Evolutionary conservation across 2,329 filamentous ascomycete genomes (phyloP), one percentile per base, ranked within the genome.

Genomic region (Trichoderma koningii): DNA sequence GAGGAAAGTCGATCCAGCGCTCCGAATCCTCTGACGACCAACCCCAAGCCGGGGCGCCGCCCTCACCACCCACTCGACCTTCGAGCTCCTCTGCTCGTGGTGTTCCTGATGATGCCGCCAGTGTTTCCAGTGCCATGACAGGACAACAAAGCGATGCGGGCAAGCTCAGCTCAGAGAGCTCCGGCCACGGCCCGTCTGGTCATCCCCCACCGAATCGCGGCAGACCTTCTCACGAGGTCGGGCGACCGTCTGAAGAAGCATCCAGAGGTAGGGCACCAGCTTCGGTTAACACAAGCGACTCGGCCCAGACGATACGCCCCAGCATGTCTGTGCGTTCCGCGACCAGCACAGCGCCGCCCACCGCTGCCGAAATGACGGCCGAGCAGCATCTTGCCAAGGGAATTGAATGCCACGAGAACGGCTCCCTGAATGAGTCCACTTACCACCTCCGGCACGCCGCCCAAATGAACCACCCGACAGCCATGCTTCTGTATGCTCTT

Each of bases 361-460:
- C 85, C 5, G 81, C 86, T 48, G 84, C 87, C 2, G 90, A 93
- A 38, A 87, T 92, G 73, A 89, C 91, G 3, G 83, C 92, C 0
- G 93, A 98, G 69, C 90, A 98, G 66, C 94, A 99, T 74, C 86
- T 98, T 52, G 85, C 89, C 30, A 95, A 94, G 78, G 95, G 92
- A 9, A 95, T 99, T 65, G 88, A 92, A 67, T 89, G 92, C 66
- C 95, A 99, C 73, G 92, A 97, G 74, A 87, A 89, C 53, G 94
- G 94, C 19, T 89, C 91, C 12, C 81, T 97, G 34, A 93, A 93
- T 68, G 93, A 98, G 76, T 98, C 94, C 0, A 98, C 95, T 0
- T 99, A 98, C 74, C 95, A 99, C 74, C 84, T 99, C 51, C 90
- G 95, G 41, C 86, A 96, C 66, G 95, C 95, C 4, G 94, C 95